A percentile compares a stretch with the other conserved stretches of the same genome.
These are phyloP conservation scores for Melanomma pulvis-pyrius DNA, from an alignment of 495 filamentous ascomycete species.

Conservation along the genomic window DNA sequence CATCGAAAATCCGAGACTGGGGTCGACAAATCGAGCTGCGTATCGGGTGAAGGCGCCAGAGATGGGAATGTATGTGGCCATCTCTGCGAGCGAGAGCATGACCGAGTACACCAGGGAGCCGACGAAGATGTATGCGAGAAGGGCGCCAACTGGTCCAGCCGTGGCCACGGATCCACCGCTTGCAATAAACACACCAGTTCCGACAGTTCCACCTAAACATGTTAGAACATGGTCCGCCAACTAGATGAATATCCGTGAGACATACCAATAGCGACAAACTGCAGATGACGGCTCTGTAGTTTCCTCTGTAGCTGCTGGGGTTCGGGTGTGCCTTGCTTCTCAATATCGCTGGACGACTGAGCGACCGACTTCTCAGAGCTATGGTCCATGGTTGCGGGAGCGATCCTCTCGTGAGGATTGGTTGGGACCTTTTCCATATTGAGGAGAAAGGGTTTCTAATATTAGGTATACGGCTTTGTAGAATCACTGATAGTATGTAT, in stretches of 20 bases:
- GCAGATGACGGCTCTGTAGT: conserved; percentile 64
- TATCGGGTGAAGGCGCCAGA: conserved; percentile 50
- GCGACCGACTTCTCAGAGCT: conserved; percentile 21
- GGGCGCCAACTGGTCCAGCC: conserved; percentile 35
- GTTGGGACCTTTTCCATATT: not conserved
- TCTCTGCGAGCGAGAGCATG: conserved; percentile 36
- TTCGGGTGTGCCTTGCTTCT: conserved; percentile 21
- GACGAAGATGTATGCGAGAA: conserved; percentile 38
- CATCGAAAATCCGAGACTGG: conserved; percentile 37
- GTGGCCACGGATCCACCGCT: conserved; percentile 28
- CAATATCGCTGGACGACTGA: conserved; percentile 25
- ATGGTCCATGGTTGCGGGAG: conserved; percentile 2
- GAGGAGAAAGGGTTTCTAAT: not conserved
- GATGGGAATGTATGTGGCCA: conserved; percentile 37
- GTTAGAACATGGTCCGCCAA: not conserved
- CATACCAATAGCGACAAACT: conserved; percentile 74
- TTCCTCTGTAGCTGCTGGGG: conserved; percentile 43
- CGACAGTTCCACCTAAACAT: conserved; percentile 42
- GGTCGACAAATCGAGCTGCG: conserved; percentile 36
- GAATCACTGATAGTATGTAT: not conserved
- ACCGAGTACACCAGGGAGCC: conserved; percentile 37
- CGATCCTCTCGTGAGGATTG: not conserved
- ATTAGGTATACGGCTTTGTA: not conserved
- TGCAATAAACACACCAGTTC: conserved; percentile 47
- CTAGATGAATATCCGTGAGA: not conserved